A percentile compares a stretch with the other conserved stretches of the same genome.
These are phyloP conservation scores for Linnemannia schmuckeri DNA, from an alignment of 192 early-diverging fungal genomes.

Conservation along the genomic window DNA sequence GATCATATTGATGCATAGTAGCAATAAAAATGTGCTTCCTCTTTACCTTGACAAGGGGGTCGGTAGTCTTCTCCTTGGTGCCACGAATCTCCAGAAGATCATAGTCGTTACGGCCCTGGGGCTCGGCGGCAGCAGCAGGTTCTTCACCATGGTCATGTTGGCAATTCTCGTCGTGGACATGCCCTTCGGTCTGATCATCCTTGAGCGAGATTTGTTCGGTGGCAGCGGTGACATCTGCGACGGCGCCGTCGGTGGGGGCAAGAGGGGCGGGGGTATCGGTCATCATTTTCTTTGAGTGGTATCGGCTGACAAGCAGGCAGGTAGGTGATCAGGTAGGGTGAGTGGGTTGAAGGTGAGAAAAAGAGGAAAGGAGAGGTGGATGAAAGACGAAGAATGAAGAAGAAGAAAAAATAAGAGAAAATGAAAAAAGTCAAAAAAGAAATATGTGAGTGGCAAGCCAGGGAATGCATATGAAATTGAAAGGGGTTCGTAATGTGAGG, in stretches of 20 bases:
- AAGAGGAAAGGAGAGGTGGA: neutral
- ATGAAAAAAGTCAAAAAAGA: neutral
- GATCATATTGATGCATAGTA: neutral
- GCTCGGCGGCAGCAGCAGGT: slow-evolving; percentile 3
- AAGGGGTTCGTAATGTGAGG: neutral
- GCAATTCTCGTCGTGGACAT: slow-evolving; percentile 54
- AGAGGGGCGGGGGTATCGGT: slow-evolving; percentile 10
- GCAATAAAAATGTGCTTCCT: neutral
- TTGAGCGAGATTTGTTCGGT: slow-evolving; percentile 32
- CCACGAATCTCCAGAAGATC: slow-evolving; percentile 63
- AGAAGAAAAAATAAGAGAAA: too few relatives aligned
- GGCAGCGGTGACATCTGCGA: slow-evolving; percentile 24
- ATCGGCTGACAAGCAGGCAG: neutral
- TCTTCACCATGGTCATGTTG: slow-evolving; percentile 19
- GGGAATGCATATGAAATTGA: neutral
- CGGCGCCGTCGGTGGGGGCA: slow-evolving; percentile 15
- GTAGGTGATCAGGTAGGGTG: neutral
- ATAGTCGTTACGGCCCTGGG: slow-evolving; percentile 57
- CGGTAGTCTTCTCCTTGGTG: slow-evolving; percentile 57
- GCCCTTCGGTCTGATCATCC: slow-evolving; percentile 17
- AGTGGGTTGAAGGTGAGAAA: neutral
- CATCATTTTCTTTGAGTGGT: slow-evolving; percentile 28
- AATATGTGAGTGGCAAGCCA: neutral
- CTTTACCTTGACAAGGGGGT: slow-evolving; percentile 62
- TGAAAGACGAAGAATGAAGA: neutral